These are phyloP conservation scores for Globisporangium middletonii DNA, from an alignment of 352 stramenopile genomes.

Conservation along the genomic window DNA sequence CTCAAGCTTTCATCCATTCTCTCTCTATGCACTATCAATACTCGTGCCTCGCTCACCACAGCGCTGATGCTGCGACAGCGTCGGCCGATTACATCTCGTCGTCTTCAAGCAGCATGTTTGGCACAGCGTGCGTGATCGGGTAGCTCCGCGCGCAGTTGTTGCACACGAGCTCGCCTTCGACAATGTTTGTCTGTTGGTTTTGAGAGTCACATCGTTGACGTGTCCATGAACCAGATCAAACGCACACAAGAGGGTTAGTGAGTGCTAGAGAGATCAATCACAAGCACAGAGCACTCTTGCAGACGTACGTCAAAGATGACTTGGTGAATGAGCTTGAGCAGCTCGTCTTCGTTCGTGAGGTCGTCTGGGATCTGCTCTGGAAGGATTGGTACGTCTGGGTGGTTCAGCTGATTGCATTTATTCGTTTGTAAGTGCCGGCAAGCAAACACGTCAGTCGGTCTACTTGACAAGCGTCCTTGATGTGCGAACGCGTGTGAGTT, in stretches of 20 bases:
- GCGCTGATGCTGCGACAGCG: not conserved
- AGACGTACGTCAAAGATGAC: conserved; percentile 75
- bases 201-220: not conserved
- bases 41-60: not conserved
- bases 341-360: conserved; percentile 47
- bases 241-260: not conserved
- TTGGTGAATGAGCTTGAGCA: conserved; percentile 71
- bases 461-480: too few species aligned
- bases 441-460: too few species aligned
- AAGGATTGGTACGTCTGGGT: conserved; percentile 69
- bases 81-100: conserved; percentile 52
- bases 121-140: conserved; percentile 69
- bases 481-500: not conserved
- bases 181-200: conserved; percentile 65
- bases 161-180: conserved; percentile 79
- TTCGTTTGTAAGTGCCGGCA: not conserved
- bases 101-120: conserved; percentile 84
- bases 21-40: not conserved
- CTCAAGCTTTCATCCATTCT: too few species aligned
- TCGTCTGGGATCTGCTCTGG: conserved; percentile 59
- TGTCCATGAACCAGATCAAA: not conserved
- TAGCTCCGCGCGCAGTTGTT: conserved; percentile 83
- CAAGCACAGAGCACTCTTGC: not conserved
- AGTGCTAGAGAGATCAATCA: not conserved
- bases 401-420: conserved; percentile 46